These are phyloP conservation scores for Debaryomyces sp. DNA, from an alignment of 1,139 yeast species.

Conservation along the genomic window DNA sequence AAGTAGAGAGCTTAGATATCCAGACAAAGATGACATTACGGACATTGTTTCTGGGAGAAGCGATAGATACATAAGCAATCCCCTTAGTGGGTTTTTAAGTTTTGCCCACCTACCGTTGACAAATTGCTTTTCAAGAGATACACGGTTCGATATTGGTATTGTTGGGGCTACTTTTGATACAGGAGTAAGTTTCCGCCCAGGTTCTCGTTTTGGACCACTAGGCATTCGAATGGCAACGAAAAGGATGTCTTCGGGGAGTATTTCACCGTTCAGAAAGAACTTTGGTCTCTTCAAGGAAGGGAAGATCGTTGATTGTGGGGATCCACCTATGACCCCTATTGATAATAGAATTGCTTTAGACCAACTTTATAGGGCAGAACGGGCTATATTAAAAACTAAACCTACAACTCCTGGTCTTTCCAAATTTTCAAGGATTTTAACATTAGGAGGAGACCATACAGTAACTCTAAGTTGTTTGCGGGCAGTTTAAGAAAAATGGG, in stretches of 20 bases:
- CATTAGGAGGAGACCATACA: conserved; percentile 65
- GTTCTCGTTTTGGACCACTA: conserved; percentile 26
- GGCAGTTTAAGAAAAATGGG: conserved; percentile 50
- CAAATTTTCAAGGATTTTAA: conserved; percentile 41
- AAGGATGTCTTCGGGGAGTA: conserved; percentile 5
- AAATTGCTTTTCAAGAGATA: conserved; percentile 27
- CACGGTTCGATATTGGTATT: conserved; percentile 23
- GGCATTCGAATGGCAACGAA: conserved; percentile 16
- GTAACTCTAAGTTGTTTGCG: conserved; percentile 50
- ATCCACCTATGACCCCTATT: conserved; percentile 20
- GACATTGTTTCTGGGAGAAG: conserved; percentile 36
- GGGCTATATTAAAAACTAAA: conserved; percentile 12
- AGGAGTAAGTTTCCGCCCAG: conserved; percentile 24
- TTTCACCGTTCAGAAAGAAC: conserved; percentile 6
- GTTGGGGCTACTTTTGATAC: conserved; percentile 28
- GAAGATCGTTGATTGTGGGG: conserved; percentile 20
- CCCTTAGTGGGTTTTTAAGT: conserved; percentile 37
- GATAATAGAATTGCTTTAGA: conserved; percentile 20
- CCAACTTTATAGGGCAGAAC: conserved; percentile 17
- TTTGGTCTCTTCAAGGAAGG: conserved; percentile 4
- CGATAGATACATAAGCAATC: conserved; percentile 38
- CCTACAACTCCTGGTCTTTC: conserved; percentile 13
- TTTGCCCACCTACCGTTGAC: conserved; percentile 38
- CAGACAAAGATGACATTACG: conserved; percentile 38
- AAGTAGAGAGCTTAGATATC: conserved; percentile 17